A percentile compares a stretch with the other conserved stretches of the same genome.
These are phyloP conservation scores for Candida chauliodis DNA, from an alignment of 805 yeast genomes.

Conservation along the genomic window DNA sequence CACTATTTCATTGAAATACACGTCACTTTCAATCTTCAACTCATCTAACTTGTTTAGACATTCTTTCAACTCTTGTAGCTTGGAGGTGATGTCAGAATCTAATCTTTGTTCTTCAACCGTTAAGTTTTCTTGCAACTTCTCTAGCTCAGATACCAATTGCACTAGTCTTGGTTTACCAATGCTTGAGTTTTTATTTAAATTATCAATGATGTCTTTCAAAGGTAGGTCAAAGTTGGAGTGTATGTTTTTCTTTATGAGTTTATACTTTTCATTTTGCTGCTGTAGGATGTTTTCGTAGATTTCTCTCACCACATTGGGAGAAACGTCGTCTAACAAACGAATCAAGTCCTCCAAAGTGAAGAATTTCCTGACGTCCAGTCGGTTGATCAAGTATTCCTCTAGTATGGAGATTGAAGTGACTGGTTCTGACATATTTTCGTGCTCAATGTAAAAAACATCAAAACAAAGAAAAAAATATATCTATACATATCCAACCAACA, in stretches of 20 bases:
- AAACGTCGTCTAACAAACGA: constrained; percentile 8
- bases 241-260: constrained; percentile 13
- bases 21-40: neutral
- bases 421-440: constrained; percentile 2
- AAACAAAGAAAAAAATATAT: constrained; percentile 5
- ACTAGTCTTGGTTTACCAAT: constrained; percentile 7
- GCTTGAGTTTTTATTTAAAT: constrained; percentile 2
- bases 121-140: constrained; percentile 1
- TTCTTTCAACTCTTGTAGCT: neutral
- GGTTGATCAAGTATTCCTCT: constrained; percentile 15
- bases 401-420: constrained; percentile 16
- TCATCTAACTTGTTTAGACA: neutral
- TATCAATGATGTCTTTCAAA: constrained; percentile 11
- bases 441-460: neutral
- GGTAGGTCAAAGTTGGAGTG: constrained; percentile 22
- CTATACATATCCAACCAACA: neutral
- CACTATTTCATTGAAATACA: constrained; percentile 1
- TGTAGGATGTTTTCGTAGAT: constrained; percentile 7
- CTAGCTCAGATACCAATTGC: constrained; percentile 4
- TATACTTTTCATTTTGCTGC: constrained; percentile 9
- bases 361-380: constrained; percentile 16
- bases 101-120: constrained; percentile 3
- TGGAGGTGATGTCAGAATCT: neutral
- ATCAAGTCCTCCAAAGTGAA: constrained; percentile 18
- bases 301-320: constrained; percentile 3